A percentile compares a stretch with the other conserved stretches of the same genome.
phyloP scores from a whole-genome alignment of 2,329 filamentous ascomycete species.

The Penicillium sp. region DNA sequence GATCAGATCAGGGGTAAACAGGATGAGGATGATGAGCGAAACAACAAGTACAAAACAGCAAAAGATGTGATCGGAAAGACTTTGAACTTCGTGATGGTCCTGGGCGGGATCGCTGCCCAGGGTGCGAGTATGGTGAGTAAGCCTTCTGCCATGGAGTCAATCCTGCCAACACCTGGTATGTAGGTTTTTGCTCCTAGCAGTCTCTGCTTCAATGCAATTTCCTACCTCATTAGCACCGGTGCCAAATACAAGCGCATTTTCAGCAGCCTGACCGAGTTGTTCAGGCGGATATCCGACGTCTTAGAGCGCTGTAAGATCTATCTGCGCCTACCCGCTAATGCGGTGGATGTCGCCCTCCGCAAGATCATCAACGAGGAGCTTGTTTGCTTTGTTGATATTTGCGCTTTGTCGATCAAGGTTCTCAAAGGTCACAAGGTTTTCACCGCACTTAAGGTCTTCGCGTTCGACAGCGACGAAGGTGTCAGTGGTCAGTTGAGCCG shows the following conservation, averaged over 20 bases:
- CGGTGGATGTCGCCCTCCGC: slow-evolving; percentile 25
- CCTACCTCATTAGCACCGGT: slow-evolving; percentile 28
- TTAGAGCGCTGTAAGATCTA: slow-evolving; percentile 31
- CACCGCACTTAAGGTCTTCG: slow-evolving; percentile 28
- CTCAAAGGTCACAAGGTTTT: slow-evolving; percentile 27
- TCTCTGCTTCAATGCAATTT: slow-evolving; percentile 34
- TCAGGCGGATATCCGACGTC: slow-evolving; percentile 29
- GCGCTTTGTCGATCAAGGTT: slow-evolving; percentile 27
- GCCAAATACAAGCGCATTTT: slow-evolving; percentile 34
- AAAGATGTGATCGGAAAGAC: slow-evolving; percentile 28
- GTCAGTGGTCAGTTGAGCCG: slow-evolving; percentile 25
- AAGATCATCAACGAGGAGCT: slow-evolving; percentile 30
- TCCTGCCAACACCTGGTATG: not conserved
- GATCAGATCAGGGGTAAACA: slow-evolving; percentile 23
- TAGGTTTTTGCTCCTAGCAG: slow-evolving; percentile 29
- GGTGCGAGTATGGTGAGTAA: slow-evolving; percentile 28
- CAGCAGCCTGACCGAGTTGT: slow-evolving; percentile 27
- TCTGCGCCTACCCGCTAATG: slow-evolving; percentile 21
- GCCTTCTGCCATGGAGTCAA: not conserved
- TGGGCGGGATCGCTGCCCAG: slow-evolving; percentile 27
- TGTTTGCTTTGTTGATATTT: slow-evolving; percentile 29
- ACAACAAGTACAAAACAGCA: slow-evolving; percentile 22
- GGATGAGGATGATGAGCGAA: slow-evolving; percentile 25
- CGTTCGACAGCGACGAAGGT: slow-evolving; percentile 32
- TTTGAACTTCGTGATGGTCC: slow-evolving; percentile 22